A percentile compares a stretch with the other conserved stretches of the same genome.
phyloP scores from a whole-genome alignment of 164 flowering plant species.

The Aristolochia fimbriata region DNA sequence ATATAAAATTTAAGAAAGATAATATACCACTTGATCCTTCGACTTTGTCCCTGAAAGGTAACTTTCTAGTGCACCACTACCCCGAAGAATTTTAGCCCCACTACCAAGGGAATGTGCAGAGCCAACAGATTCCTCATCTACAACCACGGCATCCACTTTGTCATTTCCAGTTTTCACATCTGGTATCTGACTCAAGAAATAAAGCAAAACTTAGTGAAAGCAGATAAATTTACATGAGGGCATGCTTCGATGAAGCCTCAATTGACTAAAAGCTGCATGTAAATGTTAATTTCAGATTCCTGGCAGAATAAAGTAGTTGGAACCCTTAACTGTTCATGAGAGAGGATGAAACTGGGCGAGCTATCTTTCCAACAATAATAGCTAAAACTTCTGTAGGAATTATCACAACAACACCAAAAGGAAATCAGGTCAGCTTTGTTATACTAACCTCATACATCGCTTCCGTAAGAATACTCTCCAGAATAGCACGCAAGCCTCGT shows the following conservation, averaged over 20 bases:
- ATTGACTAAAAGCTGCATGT: not conserved
- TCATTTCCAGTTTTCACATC: conserved; percentile 68
- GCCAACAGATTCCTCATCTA: conserved; percentile 85
- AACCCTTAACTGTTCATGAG: too few species aligned
- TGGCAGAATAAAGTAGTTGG: too few species aligned
- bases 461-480: conserved; percentile 82
- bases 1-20: not conserved
- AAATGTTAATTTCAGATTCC: too few species aligned
- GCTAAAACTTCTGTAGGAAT: not conserved
- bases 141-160: conserved; percentile 80
- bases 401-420: too few species aligned
- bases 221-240: not conserved
- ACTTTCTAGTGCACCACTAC: conserved; percentile 73
- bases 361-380: not conserved
- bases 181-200: conserved; percentile 52
- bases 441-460: conserved; percentile 88
- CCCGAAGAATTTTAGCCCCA: conserved; percentile 83
- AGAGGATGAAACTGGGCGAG: too few species aligned
- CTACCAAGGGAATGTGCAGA: conserved; percentile 37
- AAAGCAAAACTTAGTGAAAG: not conserved
- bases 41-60: conserved; percentile 44
- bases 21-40: conserved; percentile 36
- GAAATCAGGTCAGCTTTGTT: too few species aligned
- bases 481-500: conserved; percentile 79
- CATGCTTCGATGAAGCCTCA: too few species aligned